A percentile compares a stretch with the other conserved stretches of the same genome.
Evolutionary conservation across 768 basidiomycete species (phyloP).

Genomic region (Pholiota conissans): DNA sequence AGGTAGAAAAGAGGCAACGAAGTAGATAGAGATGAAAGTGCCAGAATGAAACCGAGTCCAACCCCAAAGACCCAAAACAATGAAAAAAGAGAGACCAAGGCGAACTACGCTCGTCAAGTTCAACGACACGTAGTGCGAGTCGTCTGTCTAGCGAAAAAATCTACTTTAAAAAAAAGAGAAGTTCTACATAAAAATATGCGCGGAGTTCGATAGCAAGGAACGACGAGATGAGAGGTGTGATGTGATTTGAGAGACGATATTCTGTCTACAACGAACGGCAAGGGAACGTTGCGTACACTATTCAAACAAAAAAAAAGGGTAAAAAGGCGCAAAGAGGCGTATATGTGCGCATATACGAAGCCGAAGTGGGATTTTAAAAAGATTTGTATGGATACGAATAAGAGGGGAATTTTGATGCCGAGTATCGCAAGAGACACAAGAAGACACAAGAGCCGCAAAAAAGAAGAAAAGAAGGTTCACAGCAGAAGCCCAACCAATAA

Average conservation of each 20-base stretch:
- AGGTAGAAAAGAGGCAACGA: not conserved
- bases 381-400: not conserved
- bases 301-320: not conserved
- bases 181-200: not conserved
- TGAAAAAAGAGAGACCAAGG: not conserved
- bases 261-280: not conserved
- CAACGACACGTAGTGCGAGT: no score
- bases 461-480: constrained; percentile 8
- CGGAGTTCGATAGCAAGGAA: no score
- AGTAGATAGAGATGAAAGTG: not conserved
- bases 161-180: not conserved
- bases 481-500: no score
- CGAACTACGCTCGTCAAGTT: not conserved
- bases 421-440: not conserved
- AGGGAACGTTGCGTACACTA: not conserved
- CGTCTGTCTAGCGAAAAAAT: no score
- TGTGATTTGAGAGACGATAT: not conserved
- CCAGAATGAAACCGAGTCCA: not conserved
- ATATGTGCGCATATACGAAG: not conserved
- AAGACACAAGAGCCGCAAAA: not conserved
- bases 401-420: not conserved
- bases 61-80: not conserved
- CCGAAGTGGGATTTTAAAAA: not conserved
- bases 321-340: not conserved
- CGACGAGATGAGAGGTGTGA: not conserved